Conservation (phyloP, 257 asterid species). For the Ilex asprella region DNA sequence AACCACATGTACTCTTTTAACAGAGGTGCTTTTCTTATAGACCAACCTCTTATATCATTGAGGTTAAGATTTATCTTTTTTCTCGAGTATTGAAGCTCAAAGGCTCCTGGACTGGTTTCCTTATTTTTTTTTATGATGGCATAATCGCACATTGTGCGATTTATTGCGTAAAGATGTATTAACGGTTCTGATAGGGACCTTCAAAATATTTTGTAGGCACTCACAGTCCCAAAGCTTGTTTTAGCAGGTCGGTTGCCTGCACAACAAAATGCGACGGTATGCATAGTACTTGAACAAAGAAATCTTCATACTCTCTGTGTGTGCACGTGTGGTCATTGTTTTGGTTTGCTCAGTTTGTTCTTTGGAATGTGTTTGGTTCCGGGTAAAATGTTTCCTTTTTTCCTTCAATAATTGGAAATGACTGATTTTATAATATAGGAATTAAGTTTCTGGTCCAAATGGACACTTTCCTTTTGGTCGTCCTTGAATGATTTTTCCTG, state of each 20-base stretch:
- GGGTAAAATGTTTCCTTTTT: not conserved
- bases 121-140: not conserved
- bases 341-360: not conserved
- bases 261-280: conserved; percentile 93
- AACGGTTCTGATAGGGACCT: conserved; percentile 1
- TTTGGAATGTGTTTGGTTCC: not conserved
- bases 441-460: not conserved
- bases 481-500: not conserved
- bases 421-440: no score
- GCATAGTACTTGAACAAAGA: not conserved
- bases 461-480: not conserved
- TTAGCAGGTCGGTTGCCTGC: conserved; percentile 97
- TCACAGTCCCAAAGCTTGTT: conserved; percentile 91
- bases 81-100: not conserved
- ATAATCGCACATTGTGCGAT: not conserved
- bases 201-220: conserved; percentile 53
- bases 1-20: conserved; percentile 79
- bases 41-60: no score
- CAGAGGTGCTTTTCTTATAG: conserved; percentile 56
- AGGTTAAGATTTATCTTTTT: conserved; percentile 1
- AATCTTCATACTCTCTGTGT: not conserved
- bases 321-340: no score
- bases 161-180: not conserved
- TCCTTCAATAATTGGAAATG: not conserved
- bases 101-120: conserved; percentile 6